Conservation (phyloP, 352 stramenopile species). For the Aphanomyces invadans region DNA sequence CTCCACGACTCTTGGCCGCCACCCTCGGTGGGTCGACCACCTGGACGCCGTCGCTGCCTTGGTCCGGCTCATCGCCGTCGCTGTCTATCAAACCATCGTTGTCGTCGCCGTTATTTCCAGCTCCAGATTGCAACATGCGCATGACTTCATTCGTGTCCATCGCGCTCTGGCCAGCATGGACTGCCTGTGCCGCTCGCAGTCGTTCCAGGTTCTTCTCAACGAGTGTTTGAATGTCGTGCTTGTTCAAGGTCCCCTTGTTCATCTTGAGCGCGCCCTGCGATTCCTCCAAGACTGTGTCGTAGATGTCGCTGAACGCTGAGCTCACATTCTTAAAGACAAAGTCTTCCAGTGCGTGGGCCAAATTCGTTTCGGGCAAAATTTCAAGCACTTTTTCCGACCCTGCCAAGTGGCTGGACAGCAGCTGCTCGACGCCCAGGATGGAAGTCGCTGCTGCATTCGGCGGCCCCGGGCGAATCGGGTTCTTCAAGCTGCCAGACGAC, state of each 20-base stretch:
- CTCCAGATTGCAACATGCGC: background rate
- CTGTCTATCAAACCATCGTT: background rate
- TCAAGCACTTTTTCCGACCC: slow-evolving; percentile 60
- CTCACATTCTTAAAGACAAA: slow-evolving; percentile 79
- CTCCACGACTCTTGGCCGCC: too few relatives aligned
- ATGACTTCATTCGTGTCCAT: slow-evolving; percentile 4
- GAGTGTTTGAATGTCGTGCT: slow-evolving; percentile 16
- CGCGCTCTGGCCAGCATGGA: background rate
- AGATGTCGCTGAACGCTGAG: slow-evolving; percentile 70
- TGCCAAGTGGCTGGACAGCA: slow-evolving; percentile 57
- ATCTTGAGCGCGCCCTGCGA: slow-evolving; percentile 55
- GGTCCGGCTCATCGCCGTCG: too few relatives aligned
- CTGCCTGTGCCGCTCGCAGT: background rate
- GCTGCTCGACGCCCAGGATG: slow-evolving; percentile 63
- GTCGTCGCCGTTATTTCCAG: background rate
- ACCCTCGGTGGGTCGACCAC: too few relatives aligned
- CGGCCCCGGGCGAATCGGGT: slow-evolving; percentile 45
- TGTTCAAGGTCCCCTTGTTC: slow-evolving; percentile 10
- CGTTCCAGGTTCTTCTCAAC: slow-evolving; percentile 23
- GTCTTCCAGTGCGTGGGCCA: slow-evolving; percentile 63
- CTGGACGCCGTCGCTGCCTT: background rate
- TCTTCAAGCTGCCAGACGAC: slow-evolving; percentile 25
- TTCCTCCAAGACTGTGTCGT: slow-evolving; percentile 52
- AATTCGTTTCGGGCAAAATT: slow-evolving; percentile 59
- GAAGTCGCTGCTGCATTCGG: slow-evolving; percentile 38